Evolutionary conservation across 2,329 filamentous ascomycete genomes (phyloP).

Genomic region (Ophiostoma novo-ulmi): DNA sequence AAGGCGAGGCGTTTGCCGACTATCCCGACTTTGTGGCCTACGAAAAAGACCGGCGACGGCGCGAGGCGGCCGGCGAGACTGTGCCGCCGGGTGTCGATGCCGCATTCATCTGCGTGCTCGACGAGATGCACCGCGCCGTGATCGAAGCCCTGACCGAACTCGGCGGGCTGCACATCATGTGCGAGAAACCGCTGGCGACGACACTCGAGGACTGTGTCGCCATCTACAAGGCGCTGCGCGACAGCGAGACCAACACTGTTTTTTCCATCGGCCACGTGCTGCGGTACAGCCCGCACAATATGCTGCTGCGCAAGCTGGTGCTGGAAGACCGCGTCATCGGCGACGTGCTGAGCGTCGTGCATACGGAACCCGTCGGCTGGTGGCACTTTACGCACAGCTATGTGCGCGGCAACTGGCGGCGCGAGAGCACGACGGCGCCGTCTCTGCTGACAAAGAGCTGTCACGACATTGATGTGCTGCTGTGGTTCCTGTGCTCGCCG

Average conservation of each 20-base stretch:
- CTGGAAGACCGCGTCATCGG: conserved; percentile 72
- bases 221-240: conserved; percentile 58
- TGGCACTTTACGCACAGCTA: conserved; percentile 94
- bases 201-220: conserved; percentile 70
- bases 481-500: conserved; percentile 85
- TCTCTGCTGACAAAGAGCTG: conserved; percentile 92
- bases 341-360: conserved; percentile 77
- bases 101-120: conserved; percentile 64
- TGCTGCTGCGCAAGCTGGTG: conserved; percentile 72
- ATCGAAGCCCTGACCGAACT: conserved; percentile 66
- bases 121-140: conserved; percentile 82
- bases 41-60: conserved; percentile 57
- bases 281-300: conserved; percentile 89
- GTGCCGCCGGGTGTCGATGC: conserved; percentile 56
- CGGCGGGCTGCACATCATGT: conserved; percentile 74
- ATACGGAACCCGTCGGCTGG: conserved; percentile 92
- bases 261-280: conserved; percentile 94
- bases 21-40: conserved; percentile 75
- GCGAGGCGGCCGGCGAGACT: conserved; percentile 41
- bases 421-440: conserved; percentile 67
- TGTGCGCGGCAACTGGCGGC: conserved; percentile 90
- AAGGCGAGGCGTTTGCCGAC: conserved; percentile 64
- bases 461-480: conserved; percentile 87
- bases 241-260: conserved; percentile 41
- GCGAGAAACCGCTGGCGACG: conserved; percentile 89